phyloP scores from a whole-genome alignment of 129 eudicot genomes.

The Ambrosia artemisiifolia region DNA sequence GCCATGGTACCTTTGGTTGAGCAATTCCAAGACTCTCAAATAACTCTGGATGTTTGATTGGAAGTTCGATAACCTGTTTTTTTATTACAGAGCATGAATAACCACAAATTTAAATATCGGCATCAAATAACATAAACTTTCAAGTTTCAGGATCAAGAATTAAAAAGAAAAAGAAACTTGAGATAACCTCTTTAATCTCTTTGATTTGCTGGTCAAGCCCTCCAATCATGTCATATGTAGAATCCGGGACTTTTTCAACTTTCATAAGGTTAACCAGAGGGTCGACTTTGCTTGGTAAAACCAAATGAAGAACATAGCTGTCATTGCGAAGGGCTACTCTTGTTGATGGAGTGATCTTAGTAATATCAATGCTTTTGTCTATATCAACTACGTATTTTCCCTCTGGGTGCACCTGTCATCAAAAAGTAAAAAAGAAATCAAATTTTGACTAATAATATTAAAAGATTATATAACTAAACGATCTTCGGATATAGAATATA shows the following conservation, averaged over 20 bases:
- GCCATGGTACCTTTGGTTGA: conserved; percentile 46
- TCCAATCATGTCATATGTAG: conserved; percentile 49
- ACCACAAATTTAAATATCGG: background rate
- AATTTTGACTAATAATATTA: too few relatives aligned
- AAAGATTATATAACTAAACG: background rate
- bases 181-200: conserved; percentile 42
- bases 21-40: conserved; percentile 59
- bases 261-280: conserved; percentile 49
- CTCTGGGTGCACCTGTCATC: conserved; percentile 36
- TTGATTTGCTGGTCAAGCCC: conserved; percentile 46
- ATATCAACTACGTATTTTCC: conserved; percentile 42
- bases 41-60: conserved; percentile 54
- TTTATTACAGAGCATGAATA: background rate
- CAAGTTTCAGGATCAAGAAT: background rate
- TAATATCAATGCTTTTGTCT: conserved; percentile 43
- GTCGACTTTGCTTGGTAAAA: conserved; percentile 45
- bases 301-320: conserved; percentile 36
- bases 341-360: conserved; percentile 43
- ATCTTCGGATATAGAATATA: background rate
- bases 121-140: conserved; percentile 8
- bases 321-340: conserved; percentile 45
- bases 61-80: conserved; percentile 52
- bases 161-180: background rate
- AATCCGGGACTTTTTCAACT: conserved; percentile 49
- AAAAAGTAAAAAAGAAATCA: too few relatives aligned